Base-by-base conservation (phyloP, 2,329 filamentous ascomycete genomes). In the Leptographium galeiforme region DNA sequence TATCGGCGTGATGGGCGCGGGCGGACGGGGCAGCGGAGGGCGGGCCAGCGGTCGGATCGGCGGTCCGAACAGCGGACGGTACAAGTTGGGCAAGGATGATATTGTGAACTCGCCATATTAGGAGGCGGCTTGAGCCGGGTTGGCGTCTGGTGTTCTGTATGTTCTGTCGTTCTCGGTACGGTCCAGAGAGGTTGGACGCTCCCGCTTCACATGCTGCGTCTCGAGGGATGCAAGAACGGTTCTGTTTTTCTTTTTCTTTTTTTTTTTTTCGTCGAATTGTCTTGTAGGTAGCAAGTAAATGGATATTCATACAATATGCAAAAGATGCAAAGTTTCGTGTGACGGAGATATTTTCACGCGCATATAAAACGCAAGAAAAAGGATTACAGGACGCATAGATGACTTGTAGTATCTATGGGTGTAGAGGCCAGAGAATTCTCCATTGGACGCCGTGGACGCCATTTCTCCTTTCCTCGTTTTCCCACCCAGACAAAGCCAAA, bases 41-140 rank as follows among this genome's bases (percentile, higher is more conserved):
- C 68, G 76, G 41, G 70, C 74, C 57, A 74, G 72, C 2, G 73
- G 73, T 6, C 69, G 78, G 2, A 72, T 83, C 48, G 72, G 74
- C 1, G 78, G 70, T 1, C 69, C 68, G 41, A 69, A 74, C 25
- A 81, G 78, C 57, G 76, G 79, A 2, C 74, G 82, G 25, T 87
- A 86, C 63, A 88, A 88, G 70, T 73, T 95, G 48, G 82, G 84
- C 51, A 81, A 79, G 64, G 85, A 89, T 44, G 89, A 95, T 54
- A 83, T 96, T 60, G 91, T 97, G 30, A 84, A 95, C 63, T 76
- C 78, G 39, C 75, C 77, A 13, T 83, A 76, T 61, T 82, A 65
- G 41, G 13, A 25, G 12, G 30, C 19, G 11, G 47, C 43, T 38
- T 8, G 48, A 18, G 19, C 14, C 34, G 46, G 38, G 41, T 3